Percentiles rank a stretch among this genome's conserved stretches.
Evolutionary conservation across 768 basidiomycete genomes (phyloP).

Genomic region (Pleurotus citrinopileatus): DNA sequence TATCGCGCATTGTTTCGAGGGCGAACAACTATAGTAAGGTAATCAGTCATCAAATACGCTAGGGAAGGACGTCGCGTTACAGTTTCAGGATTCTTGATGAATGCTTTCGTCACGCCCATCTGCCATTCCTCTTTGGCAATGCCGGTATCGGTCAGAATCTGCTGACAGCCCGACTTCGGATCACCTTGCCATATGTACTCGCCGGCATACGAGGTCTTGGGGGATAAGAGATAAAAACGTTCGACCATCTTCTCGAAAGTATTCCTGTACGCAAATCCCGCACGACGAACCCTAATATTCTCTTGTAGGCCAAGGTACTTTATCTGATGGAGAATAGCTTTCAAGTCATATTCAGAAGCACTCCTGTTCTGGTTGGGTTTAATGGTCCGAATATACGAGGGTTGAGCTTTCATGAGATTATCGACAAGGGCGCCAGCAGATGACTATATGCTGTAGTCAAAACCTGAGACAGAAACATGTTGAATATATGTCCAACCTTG

Average conservation of each 20-base stretch:
- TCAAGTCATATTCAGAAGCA: constrained; percentile 85
- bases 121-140: constrained; percentile 99
- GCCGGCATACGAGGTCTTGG: constrained; percentile 95
- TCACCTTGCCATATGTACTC: constrained; percentile 98
- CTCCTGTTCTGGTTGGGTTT: constrained; percentile 98
- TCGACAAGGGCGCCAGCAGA: constrained; percentile 97
- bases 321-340: constrained; percentile 97
- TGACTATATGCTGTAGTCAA: constrained; percentile 36
- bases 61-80: no score
- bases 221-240: constrained; percentile 93
- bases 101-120: constrained; percentile 98
- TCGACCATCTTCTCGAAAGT: constrained; percentile 99
- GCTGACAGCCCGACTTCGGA: constrained; percentile 85
- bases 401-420: constrained; percentile 96
- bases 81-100: constrained; percentile 99
- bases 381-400: constrained; percentile 98
- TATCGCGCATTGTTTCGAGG: constrained; percentile 96
- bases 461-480: not conserved
- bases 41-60: no score
- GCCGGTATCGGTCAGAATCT: constrained; percentile 91
- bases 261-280: constrained; percentile 97
- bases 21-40: constrained; percentile 96
- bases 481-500: constrained; percentile 53
- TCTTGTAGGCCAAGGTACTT: constrained; percentile 98
- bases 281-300: constrained; percentile 95